Evolutionary conservation across 441 rosid species (phyloP).

Genomic region (Gossypium davidsonii): DNA sequence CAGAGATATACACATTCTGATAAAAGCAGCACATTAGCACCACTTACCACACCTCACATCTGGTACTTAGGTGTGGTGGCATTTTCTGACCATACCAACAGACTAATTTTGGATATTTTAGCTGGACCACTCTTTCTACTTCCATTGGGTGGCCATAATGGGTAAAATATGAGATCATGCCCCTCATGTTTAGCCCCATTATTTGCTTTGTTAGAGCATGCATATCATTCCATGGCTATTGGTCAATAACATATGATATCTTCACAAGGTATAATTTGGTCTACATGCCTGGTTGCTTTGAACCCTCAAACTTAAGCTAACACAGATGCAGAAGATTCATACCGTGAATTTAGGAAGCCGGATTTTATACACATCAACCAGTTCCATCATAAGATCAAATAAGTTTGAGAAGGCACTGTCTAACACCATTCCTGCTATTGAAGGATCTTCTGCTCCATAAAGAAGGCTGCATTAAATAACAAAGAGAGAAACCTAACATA

Average conservation of each 20-base stretch:
- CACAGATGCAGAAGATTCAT: constrained; percentile 20
- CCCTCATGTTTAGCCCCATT: background rate
- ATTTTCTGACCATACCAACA: constrained; percentile 5
- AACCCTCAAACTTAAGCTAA: background rate
- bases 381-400: constrained; percentile 93
- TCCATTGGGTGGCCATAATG: background rate
- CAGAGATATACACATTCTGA: background rate
- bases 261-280: constrained; percentile 1
- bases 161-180: background rate
- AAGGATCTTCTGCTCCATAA: constrained; percentile 94
- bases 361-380: constrained; percentile 88
- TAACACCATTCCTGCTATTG: constrained; percentile 94
- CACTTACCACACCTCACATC: background rate
- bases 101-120: constrained; percentile 4
- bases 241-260: background rate
- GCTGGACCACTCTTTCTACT: background rate
- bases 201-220: background rate
- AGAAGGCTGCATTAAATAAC: constrained; percentile 64
- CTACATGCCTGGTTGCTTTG: background rate
- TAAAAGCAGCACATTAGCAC: background rate
- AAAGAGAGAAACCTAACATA: constrained; percentile 4
- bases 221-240: background rate
- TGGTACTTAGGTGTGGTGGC: background rate
- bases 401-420: constrained; percentile 95
- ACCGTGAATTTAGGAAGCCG: constrained; percentile 94